Evolutionary conservation across 768 basidiomycete genomes (phyloP).

Genomic region (Postia placenta): DNA sequence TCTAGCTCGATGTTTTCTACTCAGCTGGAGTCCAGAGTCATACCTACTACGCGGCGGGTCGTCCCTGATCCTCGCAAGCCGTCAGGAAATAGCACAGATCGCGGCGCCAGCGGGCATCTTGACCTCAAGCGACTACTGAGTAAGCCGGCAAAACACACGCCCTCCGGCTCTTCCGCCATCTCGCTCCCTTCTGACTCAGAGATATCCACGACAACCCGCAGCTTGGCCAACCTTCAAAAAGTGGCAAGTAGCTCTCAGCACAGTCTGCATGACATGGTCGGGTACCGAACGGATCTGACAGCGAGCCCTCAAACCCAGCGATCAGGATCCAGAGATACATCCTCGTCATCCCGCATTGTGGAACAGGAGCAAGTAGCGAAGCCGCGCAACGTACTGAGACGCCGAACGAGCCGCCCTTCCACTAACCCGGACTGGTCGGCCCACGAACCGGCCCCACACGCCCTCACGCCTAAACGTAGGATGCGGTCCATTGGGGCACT

Average conservation of each 20-base stretch:
- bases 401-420: neutral
- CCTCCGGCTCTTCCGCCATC: slow-evolving; percentile 17
- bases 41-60: neutral
- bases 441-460: neutral
- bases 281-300: neutral
- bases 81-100: slow-evolving; percentile 16
- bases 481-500: slow-evolving; percentile 1
- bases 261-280: neutral
- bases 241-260: neutral
- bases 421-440: neutral
- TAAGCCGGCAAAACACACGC: slow-evolving; percentile 21
- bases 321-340: neutral
- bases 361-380: neutral
- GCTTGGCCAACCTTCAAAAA: neutral
- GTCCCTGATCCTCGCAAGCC: slow-evolving; percentile 15
- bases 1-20: slow-evolving; percentile 5
- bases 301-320: neutral
- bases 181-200: slow-evolving; percentile 23
- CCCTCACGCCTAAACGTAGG: neutral
- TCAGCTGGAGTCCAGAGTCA: neutral
- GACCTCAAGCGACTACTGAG: slow-evolving; percentile 25
- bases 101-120: slow-evolving; percentile 20
- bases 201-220: slow-evolving; percentile 7
- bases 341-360: neutral
- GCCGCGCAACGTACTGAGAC: slow-evolving; percentile 1